These are phyloP conservation scores for Neospermospora avenae DNA, from an alignment of 2,329 filamentous ascomycete species.

Conservation along the genomic window DNA sequence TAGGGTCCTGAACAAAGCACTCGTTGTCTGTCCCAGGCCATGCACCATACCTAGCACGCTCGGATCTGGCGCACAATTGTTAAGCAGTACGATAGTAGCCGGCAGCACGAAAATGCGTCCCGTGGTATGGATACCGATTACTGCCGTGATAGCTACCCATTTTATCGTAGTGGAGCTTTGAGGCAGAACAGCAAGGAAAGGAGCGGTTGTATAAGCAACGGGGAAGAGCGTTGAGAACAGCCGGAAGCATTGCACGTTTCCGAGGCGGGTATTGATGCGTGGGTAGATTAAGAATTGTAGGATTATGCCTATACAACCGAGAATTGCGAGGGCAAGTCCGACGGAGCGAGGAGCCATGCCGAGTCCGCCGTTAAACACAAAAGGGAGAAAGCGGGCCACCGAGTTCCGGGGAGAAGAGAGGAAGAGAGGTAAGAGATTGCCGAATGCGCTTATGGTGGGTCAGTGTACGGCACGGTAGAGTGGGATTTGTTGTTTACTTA, in stretches of 20 bases:
- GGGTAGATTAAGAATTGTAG: conserved; percentile 6
- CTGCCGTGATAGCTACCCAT: neutral
- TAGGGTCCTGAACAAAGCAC: conserved; percentile 3
- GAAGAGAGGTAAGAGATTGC: neutral
- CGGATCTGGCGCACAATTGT: conserved; percentile 4
- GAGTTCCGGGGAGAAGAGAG: neutral
- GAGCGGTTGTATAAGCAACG: neutral
- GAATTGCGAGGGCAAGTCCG: conserved; percentile 6
- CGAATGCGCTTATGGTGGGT: neutral
- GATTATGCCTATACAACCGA: neutral
- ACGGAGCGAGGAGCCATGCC: conserved; percentile 1
- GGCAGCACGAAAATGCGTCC: neutral
- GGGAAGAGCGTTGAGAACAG: conserved; percentile 5
- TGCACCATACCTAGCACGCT: conserved; percentile 1
- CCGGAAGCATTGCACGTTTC: conserved; percentile 2
- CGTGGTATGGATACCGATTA: neutral
- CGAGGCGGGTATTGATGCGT: conserved; percentile 3
- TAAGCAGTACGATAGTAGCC: conserved; percentile 1
- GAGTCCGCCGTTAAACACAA: conserved; percentile 4
- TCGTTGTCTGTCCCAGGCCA: conserved; percentile 1
- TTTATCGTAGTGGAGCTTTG: neutral
- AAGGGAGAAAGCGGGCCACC: neutral
- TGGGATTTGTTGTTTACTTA: neutral
- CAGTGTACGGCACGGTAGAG: neutral
- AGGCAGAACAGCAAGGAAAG: neutral